Conservation (phyloP, 2,329 filamentous ascomycete genomes). For the Curvularia sp. region DNA sequence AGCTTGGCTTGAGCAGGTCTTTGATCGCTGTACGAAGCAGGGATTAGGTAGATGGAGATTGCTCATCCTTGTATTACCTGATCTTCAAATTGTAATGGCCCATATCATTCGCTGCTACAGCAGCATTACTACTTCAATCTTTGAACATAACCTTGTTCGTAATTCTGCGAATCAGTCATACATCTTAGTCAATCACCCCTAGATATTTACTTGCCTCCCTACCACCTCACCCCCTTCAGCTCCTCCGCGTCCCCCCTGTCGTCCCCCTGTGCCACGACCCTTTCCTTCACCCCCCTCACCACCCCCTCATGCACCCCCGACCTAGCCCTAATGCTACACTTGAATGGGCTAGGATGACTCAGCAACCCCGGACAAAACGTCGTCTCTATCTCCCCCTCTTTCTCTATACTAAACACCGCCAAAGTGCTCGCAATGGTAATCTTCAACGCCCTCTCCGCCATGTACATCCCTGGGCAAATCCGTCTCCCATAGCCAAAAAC, state of each 20-base stretch:
- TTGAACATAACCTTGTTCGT: no score
- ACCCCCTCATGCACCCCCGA: constrained; percentile 41
- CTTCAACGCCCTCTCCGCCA: constrained; percentile 53
- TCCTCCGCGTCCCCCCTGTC: constrained; percentile 46
- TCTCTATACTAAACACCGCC: constrained; percentile 54
- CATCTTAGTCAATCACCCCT: no score
- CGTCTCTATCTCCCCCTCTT: constrained; percentile 5
- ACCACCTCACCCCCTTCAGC: constrained; percentile 4
- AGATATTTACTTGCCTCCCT: no score
- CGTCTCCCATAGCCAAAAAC: constrained; percentile 53
- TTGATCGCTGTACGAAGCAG: no score
- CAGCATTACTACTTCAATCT: no score
- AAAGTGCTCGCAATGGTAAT: constrained; percentile 55
- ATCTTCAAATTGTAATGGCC: no score
- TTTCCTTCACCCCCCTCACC: constrained; percentile 38
- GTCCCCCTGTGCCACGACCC: constrained; percentile 48
- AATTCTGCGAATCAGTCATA: no score
- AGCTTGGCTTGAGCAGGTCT: no score
- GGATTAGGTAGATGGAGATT: no score
- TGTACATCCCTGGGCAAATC: constrained; percentile 52
- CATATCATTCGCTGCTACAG: no score
- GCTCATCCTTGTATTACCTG: no score
- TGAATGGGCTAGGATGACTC: constrained; percentile 49
- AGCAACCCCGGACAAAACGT: constrained; percentile 36
- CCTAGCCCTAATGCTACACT: constrained; percentile 42